Evolutionary conservation across 1,284 basidiomycete species (phyloP).

Genomic region (Austropuccinia psidii): DNA sequence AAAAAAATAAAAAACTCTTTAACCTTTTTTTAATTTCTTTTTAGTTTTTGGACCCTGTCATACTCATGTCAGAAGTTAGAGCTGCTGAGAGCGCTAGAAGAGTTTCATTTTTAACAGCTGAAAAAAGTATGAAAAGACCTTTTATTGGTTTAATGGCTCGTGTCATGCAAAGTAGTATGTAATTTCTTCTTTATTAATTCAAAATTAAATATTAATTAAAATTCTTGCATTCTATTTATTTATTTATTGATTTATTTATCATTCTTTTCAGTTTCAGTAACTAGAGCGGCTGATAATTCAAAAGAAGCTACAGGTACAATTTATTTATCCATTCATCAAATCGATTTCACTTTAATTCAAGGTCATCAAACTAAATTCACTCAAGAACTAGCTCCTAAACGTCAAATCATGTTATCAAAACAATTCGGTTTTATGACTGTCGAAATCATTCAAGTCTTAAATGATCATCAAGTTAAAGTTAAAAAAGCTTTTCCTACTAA

Average conservation of each 20-base stretch:
- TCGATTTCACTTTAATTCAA: slow-evolving; percentile 53
- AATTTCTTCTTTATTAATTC: background rate
- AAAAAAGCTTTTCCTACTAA: slow-evolving; percentile 69
- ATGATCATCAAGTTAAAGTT: slow-evolving; percentile 68
- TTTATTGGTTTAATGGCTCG: slow-evolving; percentile 75
- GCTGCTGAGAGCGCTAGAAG: slow-evolving; percentile 72
- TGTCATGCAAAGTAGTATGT: slow-evolving; percentile 84
- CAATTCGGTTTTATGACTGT: slow-evolving; percentile 67
- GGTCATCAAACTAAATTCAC: slow-evolving; percentile 75
- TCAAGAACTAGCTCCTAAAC: slow-evolving; percentile 65
- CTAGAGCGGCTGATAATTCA: slow-evolving; percentile 81
- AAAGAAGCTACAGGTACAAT: slow-evolving; percentile 69
- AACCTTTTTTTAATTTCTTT: background rate
- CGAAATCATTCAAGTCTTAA: slow-evolving; percentile 79
- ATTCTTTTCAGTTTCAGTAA: slow-evolving; percentile 68
- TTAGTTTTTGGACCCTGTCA: slow-evolving; percentile 89
- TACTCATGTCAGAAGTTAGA: slow-evolving; percentile 74
- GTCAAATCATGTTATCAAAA: slow-evolving; percentile 84
- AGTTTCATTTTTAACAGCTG: slow-evolving; percentile 86
- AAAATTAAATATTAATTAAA: no score
- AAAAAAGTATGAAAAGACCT: slow-evolving; percentile 74
- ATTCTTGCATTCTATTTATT: background rate
- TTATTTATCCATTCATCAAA: slow-evolving; percentile 56
- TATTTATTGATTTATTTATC: background rate
- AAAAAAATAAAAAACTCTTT: background rate